phyloP scores from a whole-genome alignment of 2,329 filamentous ascomycete species.

The Diaporthe destruens region DNA sequence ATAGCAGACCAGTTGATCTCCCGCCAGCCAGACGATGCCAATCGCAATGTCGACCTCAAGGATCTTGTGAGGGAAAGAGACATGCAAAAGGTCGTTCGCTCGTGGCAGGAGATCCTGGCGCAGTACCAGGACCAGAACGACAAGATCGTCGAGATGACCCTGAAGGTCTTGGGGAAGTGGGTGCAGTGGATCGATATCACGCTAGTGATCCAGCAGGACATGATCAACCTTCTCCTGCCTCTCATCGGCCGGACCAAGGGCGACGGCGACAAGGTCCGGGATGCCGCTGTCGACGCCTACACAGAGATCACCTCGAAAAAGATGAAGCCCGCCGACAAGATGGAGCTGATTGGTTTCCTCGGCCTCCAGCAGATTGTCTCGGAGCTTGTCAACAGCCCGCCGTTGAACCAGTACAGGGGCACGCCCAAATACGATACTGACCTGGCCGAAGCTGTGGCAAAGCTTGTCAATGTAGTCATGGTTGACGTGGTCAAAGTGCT shows the following conservation, averaged over 20 bases:
- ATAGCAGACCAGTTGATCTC: slow-evolving; percentile 93
- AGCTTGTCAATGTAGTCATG: slow-evolving; percentile 91
- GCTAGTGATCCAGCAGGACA: slow-evolving; percentile 88
- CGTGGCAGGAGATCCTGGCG: slow-evolving; percentile 91
- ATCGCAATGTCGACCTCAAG: slow-evolving; percentile 90
- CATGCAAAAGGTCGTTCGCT: slow-evolving; percentile 86
- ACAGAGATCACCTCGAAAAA: slow-evolving; percentile 98
- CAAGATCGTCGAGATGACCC: slow-evolving; percentile 83
- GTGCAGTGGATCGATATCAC: slow-evolving; percentile 99
- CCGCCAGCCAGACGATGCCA: slow-evolving; percentile 81
- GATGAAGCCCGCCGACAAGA: slow-evolving; percentile 94
- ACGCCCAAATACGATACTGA: slow-evolving; percentile 95
- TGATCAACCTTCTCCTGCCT: slow-evolving; percentile 87
- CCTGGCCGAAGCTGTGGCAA: slow-evolving; percentile 93
- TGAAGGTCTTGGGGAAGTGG: slow-evolving; percentile 96
- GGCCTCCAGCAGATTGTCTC: slow-evolving; percentile 88
- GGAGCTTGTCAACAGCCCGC: slow-evolving; percentile 86
- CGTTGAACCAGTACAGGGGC: slow-evolving; percentile 81
- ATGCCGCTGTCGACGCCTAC: slow-evolving; percentile 93
- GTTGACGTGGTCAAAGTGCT: slow-evolving; percentile 89
- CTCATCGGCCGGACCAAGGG: slow-evolving; percentile 81
- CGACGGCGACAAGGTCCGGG: slow-evolving; percentile 82
- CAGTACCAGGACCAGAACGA: slow-evolving; percentile 81
- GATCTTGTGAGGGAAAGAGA: slow-evolving; percentile 89
- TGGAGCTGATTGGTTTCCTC: slow-evolving; percentile 91